Conservation (phyloP, 1,284 basidiomycete genomes). For the Ustilago loliicola region DNA sequence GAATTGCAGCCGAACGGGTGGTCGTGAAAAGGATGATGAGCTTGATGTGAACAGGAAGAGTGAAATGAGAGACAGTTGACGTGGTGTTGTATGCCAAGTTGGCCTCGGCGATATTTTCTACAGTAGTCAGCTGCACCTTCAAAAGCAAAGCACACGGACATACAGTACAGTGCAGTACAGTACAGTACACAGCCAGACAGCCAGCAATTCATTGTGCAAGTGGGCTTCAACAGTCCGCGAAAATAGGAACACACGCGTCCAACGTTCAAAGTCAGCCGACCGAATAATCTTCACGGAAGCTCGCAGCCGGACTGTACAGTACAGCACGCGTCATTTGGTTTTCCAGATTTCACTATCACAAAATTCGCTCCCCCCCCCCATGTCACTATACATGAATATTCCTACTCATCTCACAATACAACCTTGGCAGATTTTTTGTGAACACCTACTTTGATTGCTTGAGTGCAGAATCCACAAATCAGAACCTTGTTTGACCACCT, state of each 20-base stretch:
- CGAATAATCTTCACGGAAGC: slow-evolving; percentile 21
- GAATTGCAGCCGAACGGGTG: not conserved
- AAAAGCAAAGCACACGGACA: not conserved
- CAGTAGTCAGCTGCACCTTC: slow-evolving; percentile 13
- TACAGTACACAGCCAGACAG: not conserved
- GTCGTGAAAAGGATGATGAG: not conserved
- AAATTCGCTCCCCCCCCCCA: too few species aligned
- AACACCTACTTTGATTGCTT: too few species aligned
- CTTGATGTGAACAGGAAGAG: not conserved
- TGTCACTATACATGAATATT: too few species aligned
- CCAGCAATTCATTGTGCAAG: not conserved
- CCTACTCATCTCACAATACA: too few species aligned
- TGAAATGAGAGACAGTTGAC: not conserved
- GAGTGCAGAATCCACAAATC: too few species aligned
- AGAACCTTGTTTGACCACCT: too few species aligned
- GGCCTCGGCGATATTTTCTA: slow-evolving; percentile 20
- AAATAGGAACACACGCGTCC: slow-evolving; percentile 14
- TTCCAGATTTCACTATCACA: too few species aligned
- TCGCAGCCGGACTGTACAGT: slow-evolving; percentile 20
- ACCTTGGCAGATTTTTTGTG: too few species aligned
- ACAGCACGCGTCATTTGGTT: too few species aligned
- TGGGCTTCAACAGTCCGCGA: not conserved
- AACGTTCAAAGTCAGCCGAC: not conserved
- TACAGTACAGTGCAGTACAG: too few species aligned
- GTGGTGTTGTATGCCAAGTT: not conserved